Percentiles rank a stretch among this genome's conserved stretches.
Conservation (phyloP, 306 rosid genomes). For the Sicyos baderoa region DNA sequence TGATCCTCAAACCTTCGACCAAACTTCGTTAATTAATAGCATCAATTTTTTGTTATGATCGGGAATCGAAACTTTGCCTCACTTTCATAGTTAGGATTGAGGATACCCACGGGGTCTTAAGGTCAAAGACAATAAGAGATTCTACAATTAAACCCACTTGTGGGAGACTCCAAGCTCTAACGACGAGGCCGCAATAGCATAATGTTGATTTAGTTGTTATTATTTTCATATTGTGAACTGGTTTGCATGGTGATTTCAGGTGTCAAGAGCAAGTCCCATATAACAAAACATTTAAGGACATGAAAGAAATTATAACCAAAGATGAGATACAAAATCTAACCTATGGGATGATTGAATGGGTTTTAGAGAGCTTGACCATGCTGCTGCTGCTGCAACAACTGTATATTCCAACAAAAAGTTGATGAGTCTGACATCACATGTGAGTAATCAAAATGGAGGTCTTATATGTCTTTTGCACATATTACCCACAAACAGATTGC, state of each 20-base stretch:
- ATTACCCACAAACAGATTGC: slow-evolving; percentile 7
- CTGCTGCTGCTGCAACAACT: neutral
- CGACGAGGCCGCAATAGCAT: neutral
- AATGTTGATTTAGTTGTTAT: neutral
- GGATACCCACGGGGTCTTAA: no score
- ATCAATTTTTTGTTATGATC: no score
- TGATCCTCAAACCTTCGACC: neutral
- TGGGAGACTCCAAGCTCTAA: no score
- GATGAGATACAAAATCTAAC: slow-evolving; percentile 14
- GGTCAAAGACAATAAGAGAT: no score
- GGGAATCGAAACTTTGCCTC: no score
- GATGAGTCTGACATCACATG: slow-evolving; percentile 7
- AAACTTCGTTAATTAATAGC: no score
- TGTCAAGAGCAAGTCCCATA: slow-evolving; percentile 40
- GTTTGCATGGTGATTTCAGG: slow-evolving; percentile 28
- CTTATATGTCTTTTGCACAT: neutral
- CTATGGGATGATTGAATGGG: neutral
- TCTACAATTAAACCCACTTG: no score
- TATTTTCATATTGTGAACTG: neutral
- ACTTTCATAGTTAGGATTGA: no score
- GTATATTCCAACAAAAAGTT: slow-evolving; percentile 10
- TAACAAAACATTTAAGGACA: slow-evolving; percentile 14
- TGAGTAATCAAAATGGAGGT: neutral
- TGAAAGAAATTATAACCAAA: neutral
- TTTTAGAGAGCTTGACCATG: slow-evolving; percentile 7